These are phyloP conservation scores for Aureobasidium sp. DNA, from an alignment of 2,329 filamentous ascomycete genomes.

Conservation along the genomic window DNA sequence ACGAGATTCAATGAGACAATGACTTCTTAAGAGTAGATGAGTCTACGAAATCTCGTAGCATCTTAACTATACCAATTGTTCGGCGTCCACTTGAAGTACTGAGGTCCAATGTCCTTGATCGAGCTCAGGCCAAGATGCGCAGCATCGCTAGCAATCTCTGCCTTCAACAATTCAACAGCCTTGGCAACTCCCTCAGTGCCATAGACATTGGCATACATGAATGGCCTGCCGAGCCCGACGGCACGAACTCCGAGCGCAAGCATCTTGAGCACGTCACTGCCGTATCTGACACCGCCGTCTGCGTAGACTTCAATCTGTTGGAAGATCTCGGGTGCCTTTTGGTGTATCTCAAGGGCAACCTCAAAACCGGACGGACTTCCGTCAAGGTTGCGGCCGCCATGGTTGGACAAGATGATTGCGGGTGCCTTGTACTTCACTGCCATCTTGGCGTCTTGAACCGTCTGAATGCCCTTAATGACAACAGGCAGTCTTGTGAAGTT, in stretches of 20 bases:
- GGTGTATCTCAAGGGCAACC: slow-evolving; percentile 54
- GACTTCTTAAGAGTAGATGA: no score
- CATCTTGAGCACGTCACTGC: slow-evolving; percentile 60
- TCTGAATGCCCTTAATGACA: slow-evolving; percentile 35
- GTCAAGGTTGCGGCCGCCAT: slow-evolving; percentile 44
- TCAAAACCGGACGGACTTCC: slow-evolving; percentile 47
- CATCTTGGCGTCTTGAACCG: slow-evolving; percentile 32
- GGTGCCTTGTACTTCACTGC: slow-evolving; percentile 34
- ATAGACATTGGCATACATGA: slow-evolving; percentile 53
- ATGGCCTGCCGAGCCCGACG: slow-evolving; percentile 53
- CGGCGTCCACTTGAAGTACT: slow-evolving; percentile 4
- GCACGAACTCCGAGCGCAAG: slow-evolving; percentile 56
- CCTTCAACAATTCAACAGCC: background rate
- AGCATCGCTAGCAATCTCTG: slow-evolving; percentile 1
- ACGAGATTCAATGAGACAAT: no score
- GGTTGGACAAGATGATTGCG: slow-evolving; percentile 43
- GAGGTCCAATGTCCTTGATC: background rate
- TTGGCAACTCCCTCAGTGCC: slow-evolving; percentile 40
- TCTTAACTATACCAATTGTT: background rate
- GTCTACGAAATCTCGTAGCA: no score
- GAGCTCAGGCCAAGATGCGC: background rate
- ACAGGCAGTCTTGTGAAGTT: slow-evolving; percentile 32
- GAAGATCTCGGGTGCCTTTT: slow-evolving; percentile 53
- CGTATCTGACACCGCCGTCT: slow-evolving; percentile 56
- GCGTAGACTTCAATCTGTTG: slow-evolving; percentile 52